Percentiles rank a stretch among this genome's conserved stretches.
Evolutionary conservation across 495 filamentous ascomycete genomes (phyloP).

Genomic region (Staphylotrichum tortipilum): DNA sequence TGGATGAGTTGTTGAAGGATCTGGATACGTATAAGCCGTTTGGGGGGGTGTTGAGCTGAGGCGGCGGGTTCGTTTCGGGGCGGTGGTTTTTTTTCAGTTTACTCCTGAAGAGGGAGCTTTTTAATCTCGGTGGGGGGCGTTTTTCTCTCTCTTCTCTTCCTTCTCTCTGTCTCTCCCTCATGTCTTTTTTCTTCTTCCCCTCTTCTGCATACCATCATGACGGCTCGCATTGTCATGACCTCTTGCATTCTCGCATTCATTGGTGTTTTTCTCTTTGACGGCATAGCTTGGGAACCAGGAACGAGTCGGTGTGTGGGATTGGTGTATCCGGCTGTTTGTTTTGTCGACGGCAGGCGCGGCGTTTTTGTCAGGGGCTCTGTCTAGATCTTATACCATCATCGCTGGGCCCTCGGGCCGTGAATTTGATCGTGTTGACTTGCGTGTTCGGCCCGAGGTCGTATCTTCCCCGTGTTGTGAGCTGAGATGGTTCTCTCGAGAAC

Average conservation of each 20-base stretch:
- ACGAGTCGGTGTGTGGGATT: not conserved
- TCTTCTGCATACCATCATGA: too few species aligned
- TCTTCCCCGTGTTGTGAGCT: too few species aligned
- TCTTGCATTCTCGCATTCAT: slow-evolving; percentile 1
- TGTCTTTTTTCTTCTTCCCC: not conserved
- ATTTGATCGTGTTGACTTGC: not conserved
- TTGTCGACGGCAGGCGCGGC: not conserved
- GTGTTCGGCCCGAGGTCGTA: too few species aligned
- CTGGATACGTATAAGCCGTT: slow-evolving; percentile 72
- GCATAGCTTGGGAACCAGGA: not conserved
- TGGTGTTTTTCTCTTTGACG: slow-evolving; percentile 7
- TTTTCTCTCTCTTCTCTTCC: not conserved
- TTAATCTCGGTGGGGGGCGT: slow-evolving; percentile 5
- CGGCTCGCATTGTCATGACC: too few species aligned
- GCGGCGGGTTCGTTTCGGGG: not conserved
- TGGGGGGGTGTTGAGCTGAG: slow-evolving; percentile 39
- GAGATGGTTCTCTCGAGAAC: too few species aligned
- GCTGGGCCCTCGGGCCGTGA: not conserved
- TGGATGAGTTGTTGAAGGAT: slow-evolving; percentile 87
- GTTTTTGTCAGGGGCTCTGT: not conserved
- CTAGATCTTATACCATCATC: not conserved
- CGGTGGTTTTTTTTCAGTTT: slow-evolving; percentile 1
- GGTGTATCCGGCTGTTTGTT: not conserved
- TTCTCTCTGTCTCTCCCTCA: slow-evolving; percentile 3
- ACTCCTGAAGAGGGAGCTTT: slow-evolving; percentile 11